A percentile compares a stretch with the other conserved stretches of the same genome.
Evolutionary conservation across 2,329 filamentous ascomycete species (phyloP).

Genomic region (Tolypocladium paradoxum): DNA sequence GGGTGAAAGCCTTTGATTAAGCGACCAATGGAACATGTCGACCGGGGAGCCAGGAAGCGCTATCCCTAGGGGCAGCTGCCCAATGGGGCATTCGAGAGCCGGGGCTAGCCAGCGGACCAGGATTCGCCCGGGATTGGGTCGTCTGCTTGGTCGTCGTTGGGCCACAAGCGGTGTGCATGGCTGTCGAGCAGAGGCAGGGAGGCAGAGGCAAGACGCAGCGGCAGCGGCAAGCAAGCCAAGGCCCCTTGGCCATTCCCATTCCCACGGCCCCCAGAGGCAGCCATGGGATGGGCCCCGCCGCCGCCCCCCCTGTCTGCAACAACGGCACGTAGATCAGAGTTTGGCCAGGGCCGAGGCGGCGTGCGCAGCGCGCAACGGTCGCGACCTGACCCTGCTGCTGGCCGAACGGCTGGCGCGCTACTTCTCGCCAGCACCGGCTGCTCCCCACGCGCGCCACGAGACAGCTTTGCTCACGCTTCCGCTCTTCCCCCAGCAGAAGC

Average conservation of each 20-base stretch:
- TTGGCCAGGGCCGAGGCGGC: not conserved
- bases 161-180: constrained; percentile 22
- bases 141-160: constrained; percentile 14
- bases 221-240: not conserved
- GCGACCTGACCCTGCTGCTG: not conserved
- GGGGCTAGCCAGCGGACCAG: constrained; percentile 34
- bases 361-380: not conserved
- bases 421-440: not conserved
- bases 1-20: constrained; percentile 38
- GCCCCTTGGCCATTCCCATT: not conserved
- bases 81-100: constrained; percentile 37
- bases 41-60: constrained; percentile 23
- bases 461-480: not conserved
- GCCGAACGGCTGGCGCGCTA: constrained; percentile 1
- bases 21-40: constrained; percentile 35
- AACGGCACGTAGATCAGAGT: not conserved
- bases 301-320: not conserved
- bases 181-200: not conserved
- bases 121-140: constrained; percentile 24
- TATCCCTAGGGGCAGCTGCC: constrained; percentile 30
- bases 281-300: not conserved
- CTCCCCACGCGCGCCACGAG: not conserved
- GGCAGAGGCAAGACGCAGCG: not conserved
- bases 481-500: not conserved
- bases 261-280: not conserved